Evolutionary conservation across 2,329 filamentous ascomycete species (phyloP), one percentile per base, ranked within the genome.

Genomic region (Ceratocystis destructans): DNA sequence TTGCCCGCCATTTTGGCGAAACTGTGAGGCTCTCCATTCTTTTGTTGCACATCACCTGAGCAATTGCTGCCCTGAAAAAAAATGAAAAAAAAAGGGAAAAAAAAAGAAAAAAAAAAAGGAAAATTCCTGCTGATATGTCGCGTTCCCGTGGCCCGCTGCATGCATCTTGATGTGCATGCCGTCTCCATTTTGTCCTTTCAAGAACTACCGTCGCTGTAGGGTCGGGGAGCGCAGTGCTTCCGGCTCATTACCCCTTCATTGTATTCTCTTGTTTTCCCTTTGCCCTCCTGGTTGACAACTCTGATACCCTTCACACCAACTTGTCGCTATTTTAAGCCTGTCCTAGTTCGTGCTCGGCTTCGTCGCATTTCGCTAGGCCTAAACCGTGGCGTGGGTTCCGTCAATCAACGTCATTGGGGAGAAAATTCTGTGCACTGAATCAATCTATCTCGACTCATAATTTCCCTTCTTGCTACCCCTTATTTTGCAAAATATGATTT

Each of bases 1-100:
- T 80, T 73, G 78, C 77, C 66, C 78, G 78, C 73, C 77, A 78
- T 64, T 78, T 80, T 70, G 78, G 78, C 72, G 78, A 79, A 70
- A 76, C 77, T 70, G 77, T 79, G 76, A 71, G 77, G 48, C 48
- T 64, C 22, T 33, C 45, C 17, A 33, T 63, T 48, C 46, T 65
- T 75, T 73, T 57, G 37, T 41, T 41, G 53, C 53, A 20, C 53
- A 17, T 25, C 53, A 33, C 53, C 53, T 57, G 25, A 22, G n/a
- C 7, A 53, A 15, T 41, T 25, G 48, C n/a, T 10, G 5, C 48
- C 48, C 48, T 25, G 48, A 10, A n/a, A 53, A 53, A 20, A 28
- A 53, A 20, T 17, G 7, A 53, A 53, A 20, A 28, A 53, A 20
- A 28, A n/a, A 57, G 22, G 6, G 45, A n/a, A n/a, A 17, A 50